phyloP scores from a whole-genome alignment of 2,329 filamentous ascomycete species.

The Furcasterigmium furcatum region DNA sequence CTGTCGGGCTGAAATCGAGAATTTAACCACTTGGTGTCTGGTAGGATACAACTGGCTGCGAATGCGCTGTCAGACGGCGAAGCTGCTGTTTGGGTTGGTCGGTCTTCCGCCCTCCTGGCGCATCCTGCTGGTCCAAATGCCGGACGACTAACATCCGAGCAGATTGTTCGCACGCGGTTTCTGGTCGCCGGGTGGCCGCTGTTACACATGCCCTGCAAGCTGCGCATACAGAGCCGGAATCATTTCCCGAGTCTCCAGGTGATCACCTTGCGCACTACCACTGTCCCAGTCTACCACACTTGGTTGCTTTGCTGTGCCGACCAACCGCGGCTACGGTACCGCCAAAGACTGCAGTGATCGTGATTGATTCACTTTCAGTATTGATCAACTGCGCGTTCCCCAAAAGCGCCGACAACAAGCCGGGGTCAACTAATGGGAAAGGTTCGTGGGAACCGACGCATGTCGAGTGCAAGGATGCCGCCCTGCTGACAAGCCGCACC shows the following conservation, averaged over 20 bases:
- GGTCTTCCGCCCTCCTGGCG: constrained; percentile 17
- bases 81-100: constrained; percentile 80
- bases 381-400: constrained; percentile 77
- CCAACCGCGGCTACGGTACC: constrained; percentile 64
- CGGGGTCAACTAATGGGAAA: constrained; percentile 32
- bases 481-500: neutral
- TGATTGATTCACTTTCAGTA: constrained; percentile 76
- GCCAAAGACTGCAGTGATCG: constrained; percentile 59
- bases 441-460: constrained; percentile 20
- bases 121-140: too few relatives aligned
- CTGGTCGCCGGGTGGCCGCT: constrained; percentile 29
- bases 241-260: constrained; percentile 1
- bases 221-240: constrained; percentile 3
- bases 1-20: too few relatives aligned
- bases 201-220: constrained; percentile 15
- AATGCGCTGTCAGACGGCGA: constrained; percentile 58
- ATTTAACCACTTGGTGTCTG: too few relatives aligned
- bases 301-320: constrained; percentile 70
- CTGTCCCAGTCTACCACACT: constrained; percentile 63
- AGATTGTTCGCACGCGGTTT: constrained; percentile 38
- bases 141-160: neutral
- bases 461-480: too few relatives aligned
- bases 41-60: constrained; percentile 67
- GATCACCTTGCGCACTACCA: constrained; percentile 42
- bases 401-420: constrained; percentile 42